Evolutionary conservation across 441 rosid species (phyloP).

Genomic region (Lepidium campestre): DNA sequence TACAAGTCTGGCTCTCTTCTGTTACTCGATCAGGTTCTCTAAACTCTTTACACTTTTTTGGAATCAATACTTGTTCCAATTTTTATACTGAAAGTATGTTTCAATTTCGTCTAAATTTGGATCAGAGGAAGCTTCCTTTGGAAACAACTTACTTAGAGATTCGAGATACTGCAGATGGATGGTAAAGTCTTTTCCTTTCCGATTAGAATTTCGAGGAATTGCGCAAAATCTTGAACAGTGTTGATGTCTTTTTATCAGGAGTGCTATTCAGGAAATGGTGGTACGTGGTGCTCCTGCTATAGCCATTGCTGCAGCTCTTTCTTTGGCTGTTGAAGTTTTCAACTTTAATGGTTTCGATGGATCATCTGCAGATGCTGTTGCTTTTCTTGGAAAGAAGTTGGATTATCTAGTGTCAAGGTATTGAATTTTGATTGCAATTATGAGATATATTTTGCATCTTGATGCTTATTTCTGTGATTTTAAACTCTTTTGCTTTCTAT

Average conservation of each 20-base stretch:
- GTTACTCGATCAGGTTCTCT: constrained; percentile 75
- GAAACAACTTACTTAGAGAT: constrained; percentile 62
- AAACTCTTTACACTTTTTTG: background rate
- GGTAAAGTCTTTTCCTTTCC: constrained; percentile 36
- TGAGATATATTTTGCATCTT: background rate
- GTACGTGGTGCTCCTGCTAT: constrained; percentile 99
- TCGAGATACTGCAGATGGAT: constrained; percentile 59
- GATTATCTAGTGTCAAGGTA: constrained; percentile 91
- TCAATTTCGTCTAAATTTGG: background rate
- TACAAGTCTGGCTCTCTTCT: constrained; percentile 77
- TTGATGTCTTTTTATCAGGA: constrained; percentile 35
- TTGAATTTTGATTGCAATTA: background rate
- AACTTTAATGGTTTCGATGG: constrained; percentile 47
- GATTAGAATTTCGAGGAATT: background rate
- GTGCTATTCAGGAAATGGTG: constrained; percentile 82
- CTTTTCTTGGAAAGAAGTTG: constrained; percentile 47
- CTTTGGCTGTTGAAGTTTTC: constrained; percentile 81
- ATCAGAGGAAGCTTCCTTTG: constrained; percentile 89
- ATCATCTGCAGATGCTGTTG: constrained; percentile 50
- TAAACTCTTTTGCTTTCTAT: background rate
- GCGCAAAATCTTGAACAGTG: background rate
- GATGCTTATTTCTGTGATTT: constrained; percentile 1
- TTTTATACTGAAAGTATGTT: background rate
- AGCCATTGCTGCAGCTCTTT: constrained; percentile 86
- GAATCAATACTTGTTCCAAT: background rate